These are phyloP conservation scores for Arachis monticola DNA, from an alignment of 331 rosid genomes.

Conservation along the genomic window DNA sequence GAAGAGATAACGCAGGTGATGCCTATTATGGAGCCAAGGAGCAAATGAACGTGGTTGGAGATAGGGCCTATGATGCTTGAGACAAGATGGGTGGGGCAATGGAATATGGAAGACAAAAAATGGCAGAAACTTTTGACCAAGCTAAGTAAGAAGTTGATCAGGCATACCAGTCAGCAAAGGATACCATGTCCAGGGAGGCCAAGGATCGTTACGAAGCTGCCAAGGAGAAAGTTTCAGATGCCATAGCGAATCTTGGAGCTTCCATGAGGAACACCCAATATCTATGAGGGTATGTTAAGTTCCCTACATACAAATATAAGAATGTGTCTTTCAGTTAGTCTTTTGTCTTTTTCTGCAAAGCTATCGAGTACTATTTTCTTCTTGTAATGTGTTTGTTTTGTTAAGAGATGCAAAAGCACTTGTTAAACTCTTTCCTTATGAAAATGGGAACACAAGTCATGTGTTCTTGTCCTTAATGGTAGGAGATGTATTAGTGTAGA, in stretches of 20 bases:
- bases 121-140: slow-evolving; percentile 40
- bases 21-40: slow-evolving; percentile 38
- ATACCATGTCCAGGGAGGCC: slow-evolving; percentile 42
- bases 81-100: slow-evolving; percentile 8
- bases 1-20: slow-evolving; percentile 27
- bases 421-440: slow-evolving; percentile 5
- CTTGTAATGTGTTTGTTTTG: slow-evolving; percentile 4
- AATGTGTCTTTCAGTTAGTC: slow-evolving; percentile 28
- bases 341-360: neutral
- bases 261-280: slow-evolving; percentile 48
- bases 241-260: slow-evolving; percentile 59
- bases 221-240: slow-evolving; percentile 66
- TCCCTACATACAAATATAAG: slow-evolving; percentile 1
- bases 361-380: neutral
- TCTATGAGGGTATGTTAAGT: slow-evolving; percentile 41
- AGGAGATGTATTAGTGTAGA: slow-evolving; percentile 32
- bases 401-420: slow-evolving; percentile 2
- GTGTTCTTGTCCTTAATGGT: neutral
- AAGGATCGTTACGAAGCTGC: slow-evolving; percentile 54
- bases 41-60: slow-evolving; percentile 17
- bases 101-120: slow-evolving; percentile 32
- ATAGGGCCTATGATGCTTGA: slow-evolving; percentile 34
- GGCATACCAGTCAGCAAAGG: slow-evolving; percentile 38
- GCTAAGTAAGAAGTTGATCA: slow-evolving; percentile 40
- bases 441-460: slow-evolving; percentile 1